Evolutionary conservation across 1,284 basidiomycete genomes (phyloP).

Genomic region (Papiliotrema nemorosa): DNA sequence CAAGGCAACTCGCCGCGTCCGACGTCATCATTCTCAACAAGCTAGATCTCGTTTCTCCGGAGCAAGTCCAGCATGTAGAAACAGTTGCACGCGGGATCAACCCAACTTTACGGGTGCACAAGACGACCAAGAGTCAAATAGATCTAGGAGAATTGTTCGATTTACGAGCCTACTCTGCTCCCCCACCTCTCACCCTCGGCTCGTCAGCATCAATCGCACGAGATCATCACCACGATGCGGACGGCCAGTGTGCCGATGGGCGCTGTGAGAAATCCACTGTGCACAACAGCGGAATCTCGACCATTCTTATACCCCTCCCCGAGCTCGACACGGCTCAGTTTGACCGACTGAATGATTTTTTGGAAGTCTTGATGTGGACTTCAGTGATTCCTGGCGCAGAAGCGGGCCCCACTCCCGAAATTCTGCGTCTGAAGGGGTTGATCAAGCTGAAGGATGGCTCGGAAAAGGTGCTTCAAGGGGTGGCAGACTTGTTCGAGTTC

Average conservation of each 20-base stretch:
- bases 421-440: slow-evolving; percentile 80
- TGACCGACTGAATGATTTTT: slow-evolving; percentile 64
- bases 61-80: slow-evolving; percentile 53
- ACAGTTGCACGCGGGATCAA: slow-evolving; percentile 56
- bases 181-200: slow-evolving; percentile 19
- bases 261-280: slow-evolving; percentile 13
- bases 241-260: slow-evolving; percentile 6
- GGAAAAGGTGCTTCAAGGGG: slow-evolving; percentile 75
- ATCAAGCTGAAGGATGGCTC: slow-evolving; percentile 57
- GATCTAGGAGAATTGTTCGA: slow-evolving; percentile 69
- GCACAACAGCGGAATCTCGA: slow-evolving; percentile 58
- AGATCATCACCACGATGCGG: slow-evolving; percentile 37
- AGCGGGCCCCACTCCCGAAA: slow-evolving; percentile 50
- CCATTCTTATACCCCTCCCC: slow-evolving; percentile 62
- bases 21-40: slow-evolving; percentile 91
- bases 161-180: slow-evolving; percentile 61
- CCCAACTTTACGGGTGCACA: slow-evolving; percentile 67
- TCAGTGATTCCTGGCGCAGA: slow-evolving; percentile 19
- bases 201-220: no score
- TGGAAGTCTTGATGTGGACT: slow-evolving; percentile 76
- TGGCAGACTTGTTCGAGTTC: slow-evolving; percentile 79
- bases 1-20: slow-evolving; percentile 80
- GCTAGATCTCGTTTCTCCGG: slow-evolving; percentile 62
- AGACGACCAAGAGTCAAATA: slow-evolving; percentile 65
- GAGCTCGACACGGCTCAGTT: slow-evolving; percentile 48